Percentiles rank a stretch among this genome's conserved stretches.
These are phyloP conservation scores for Hypomyces perniciosus DNA, from an alignment of 2,329 filamentous ascomycete genomes.

Conservation along the genomic window DNA sequence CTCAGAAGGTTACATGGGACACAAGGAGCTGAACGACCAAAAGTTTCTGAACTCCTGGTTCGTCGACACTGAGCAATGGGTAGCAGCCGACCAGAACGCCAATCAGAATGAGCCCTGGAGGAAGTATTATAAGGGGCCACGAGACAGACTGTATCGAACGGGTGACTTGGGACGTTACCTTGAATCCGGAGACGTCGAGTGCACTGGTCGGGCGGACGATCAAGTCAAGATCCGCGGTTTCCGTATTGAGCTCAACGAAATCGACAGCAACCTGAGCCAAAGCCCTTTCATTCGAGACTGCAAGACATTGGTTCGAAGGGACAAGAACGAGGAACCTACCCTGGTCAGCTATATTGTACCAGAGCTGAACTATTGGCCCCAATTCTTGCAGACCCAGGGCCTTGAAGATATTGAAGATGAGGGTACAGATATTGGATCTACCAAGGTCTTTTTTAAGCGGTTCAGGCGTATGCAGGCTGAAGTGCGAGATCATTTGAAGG, in stretches of 20 bases:
- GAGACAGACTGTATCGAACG: constrained; percentile 80
- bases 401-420: constrained; percentile 51
- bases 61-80: constrained; percentile 65
- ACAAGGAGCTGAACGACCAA: constrained; percentile 52
- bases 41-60: constrained; percentile 90
- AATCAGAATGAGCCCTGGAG: constrained; percentile 66
- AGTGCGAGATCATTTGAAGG: constrained; percentile 61
- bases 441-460: constrained; percentile 37
- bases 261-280: constrained; percentile 74
- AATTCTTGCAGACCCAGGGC: constrained; percentile 55
- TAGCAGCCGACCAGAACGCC: constrained; percentile 53
- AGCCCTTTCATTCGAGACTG: constrained; percentile 75
- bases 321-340: constrained; percentile 59
- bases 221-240: constrained; percentile 97
- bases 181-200: constrained; percentile 64
- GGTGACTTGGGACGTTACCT: constrained; percentile 79
- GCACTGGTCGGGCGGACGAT: constrained; percentile 73
- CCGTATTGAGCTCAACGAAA: constrained; percentile 89
- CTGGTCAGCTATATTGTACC: constrained; percentile 87
- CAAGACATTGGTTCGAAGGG: constrained; percentile 64
- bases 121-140: constrained; percentile 69
- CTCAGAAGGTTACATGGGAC: constrained; percentile 70
- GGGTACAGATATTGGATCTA: constrained; percentile 39
- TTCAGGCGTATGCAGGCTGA: constrained; percentile 43
- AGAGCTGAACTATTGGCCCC: constrained; percentile 65